Conservation (phyloP, 805 yeast species). For the Starmerella etchellsii region DNA sequence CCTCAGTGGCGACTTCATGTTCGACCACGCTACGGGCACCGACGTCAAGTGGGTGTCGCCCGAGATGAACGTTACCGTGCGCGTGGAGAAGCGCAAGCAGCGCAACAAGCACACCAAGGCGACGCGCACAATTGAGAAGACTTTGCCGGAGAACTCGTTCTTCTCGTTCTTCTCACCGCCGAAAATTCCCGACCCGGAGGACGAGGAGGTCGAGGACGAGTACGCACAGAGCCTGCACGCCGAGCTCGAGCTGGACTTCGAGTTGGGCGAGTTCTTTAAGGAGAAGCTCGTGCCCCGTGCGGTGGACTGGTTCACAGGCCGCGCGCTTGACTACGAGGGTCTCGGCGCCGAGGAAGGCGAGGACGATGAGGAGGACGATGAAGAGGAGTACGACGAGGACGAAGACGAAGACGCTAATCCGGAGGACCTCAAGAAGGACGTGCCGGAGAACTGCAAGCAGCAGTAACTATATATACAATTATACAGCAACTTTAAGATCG, state of each 20-base stretch:
- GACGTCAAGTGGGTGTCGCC: slow-evolving; percentile 72
- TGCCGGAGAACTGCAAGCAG: slow-evolving; percentile 51
- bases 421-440: slow-evolving; percentile 32
- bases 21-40: slow-evolving; percentile 90
- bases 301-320: slow-evolving; percentile 97
- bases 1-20: slow-evolving; percentile 88
- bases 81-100: slow-evolving; percentile 89
- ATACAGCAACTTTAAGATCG: too few species aligned
- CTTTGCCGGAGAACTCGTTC: slow-evolving; percentile 88
- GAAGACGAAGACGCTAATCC: slow-evolving; percentile 24
- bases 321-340: slow-evolving; percentile 70
- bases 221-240: slow-evolving; percentile 66
- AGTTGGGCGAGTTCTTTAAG: slow-evolving; percentile 89
- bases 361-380: slow-evolving; percentile 47
- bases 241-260: slow-evolving; percentile 81
- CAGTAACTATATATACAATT: slow-evolving; percentile 19
- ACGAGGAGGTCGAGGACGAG: slow-evolving; percentile 41
- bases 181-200: slow-evolving; percentile 49
- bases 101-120: slow-evolving; percentile 93
- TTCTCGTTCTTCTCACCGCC: slow-evolving; percentile 96
- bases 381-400: slow-evolving; percentile 49
- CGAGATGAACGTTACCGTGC: slow-evolving; percentile 71
- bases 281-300: slow-evolving; percentile 94
- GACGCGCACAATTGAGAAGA: slow-evolving; percentile 87
- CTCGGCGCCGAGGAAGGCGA: slow-evolving; percentile 49